These are phyloP conservation scores for Carex kokanica DNA, from an alignment of 176 grass and related monocot genomes.

Conservation along the genomic window DNA sequence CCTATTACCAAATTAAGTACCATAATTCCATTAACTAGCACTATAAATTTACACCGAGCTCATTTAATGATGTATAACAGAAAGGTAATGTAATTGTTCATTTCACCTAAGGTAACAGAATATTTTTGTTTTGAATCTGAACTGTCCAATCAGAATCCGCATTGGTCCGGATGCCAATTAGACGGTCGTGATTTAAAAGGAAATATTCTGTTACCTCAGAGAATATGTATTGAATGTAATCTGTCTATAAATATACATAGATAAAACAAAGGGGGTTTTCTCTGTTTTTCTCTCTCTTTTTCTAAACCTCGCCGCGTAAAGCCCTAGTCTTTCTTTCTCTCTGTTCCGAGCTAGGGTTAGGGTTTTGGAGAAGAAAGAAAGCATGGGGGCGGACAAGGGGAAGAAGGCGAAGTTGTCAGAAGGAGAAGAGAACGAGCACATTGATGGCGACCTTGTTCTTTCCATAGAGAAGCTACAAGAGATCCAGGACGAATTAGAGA, in stretches of 20 bases:
- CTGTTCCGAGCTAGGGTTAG: conserved; percentile 14
- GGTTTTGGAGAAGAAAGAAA: conserved; percentile 19
- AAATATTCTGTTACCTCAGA: too few species aligned
- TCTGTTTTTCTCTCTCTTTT: background rate
- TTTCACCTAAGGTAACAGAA: too few species aligned
- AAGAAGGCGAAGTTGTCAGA: conserved; percentile 46
- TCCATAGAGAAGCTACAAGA: conserved; percentile 62
- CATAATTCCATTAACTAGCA: background rate
- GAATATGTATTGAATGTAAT: too few species aligned
- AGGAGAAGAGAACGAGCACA: conserved; percentile 31
- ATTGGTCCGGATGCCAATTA: too few species aligned
- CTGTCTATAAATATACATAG: background rate
- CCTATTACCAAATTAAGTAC: too few species aligned
- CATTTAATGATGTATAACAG: background rate
- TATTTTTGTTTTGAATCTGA: too few species aligned
- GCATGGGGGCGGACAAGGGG: conserved; percentile 46
- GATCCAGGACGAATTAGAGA: conserved; percentile 62
- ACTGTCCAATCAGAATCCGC: too few species aligned
- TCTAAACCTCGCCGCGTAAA: conserved; percentile 26
- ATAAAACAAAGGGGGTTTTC: background rate
- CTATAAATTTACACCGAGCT: background rate
- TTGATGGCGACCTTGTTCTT: conserved; percentile 39
- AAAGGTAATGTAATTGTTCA: too few species aligned
- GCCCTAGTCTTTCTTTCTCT: conserved; percentile 34
- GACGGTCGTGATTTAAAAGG: too few species aligned